phyloP scores from a whole-genome alignment of 805 yeast species.

The Wickerhamomyces bovis region DNA sequence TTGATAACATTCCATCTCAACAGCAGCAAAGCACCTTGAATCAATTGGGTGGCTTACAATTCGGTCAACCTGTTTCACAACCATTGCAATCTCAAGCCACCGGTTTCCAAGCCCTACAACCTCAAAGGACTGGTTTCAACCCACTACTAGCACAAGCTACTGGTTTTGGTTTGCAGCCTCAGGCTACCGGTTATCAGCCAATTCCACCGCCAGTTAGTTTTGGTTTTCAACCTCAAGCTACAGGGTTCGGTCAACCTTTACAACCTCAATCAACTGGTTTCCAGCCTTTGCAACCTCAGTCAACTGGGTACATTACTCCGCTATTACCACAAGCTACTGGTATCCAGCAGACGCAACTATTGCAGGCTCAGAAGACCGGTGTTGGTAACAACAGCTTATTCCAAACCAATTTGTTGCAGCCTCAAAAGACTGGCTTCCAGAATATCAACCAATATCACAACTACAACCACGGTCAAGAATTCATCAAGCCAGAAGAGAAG shows the following conservation, averaged over 20 bases:
- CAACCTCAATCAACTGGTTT: slow-evolving; percentile 35
- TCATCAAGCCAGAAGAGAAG: slow-evolving; percentile 84
- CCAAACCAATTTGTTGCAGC: slow-evolving; percentile 28
- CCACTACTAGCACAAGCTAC: slow-evolving; percentile 16
- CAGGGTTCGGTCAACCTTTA: slow-evolving; percentile 39
- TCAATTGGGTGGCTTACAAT: slow-evolving; percentile 31
- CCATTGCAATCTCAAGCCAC: slow-evolving; percentile 24
- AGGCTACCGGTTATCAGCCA: slow-evolving; percentile 21
- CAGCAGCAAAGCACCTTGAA: slow-evolving; percentile 25
- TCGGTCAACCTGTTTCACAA: slow-evolving; percentile 28
- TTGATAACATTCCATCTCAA: slow-evolving; percentile 29
- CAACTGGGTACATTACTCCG: slow-evolving; percentile 29
- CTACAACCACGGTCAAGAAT: slow-evolving; percentile 40
- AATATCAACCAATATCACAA: slow-evolving; percentile 24
- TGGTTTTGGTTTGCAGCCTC: slow-evolving; percentile 29
- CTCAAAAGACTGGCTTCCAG: slow-evolving; percentile 26
- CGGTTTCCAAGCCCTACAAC: slow-evolving; percentile 26
- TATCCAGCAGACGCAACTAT: slow-evolving; percentile 25
- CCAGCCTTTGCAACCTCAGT: slow-evolving; percentile 31
- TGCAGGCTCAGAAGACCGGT: slow-evolving; percentile 65
- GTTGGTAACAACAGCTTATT: slow-evolving; percentile 36
- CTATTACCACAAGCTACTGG: slow-evolving; percentile 29
- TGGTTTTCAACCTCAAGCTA: slow-evolving; percentile 20
- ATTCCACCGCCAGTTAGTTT: slow-evolving; percentile 9
- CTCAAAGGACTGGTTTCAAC: slow-evolving; percentile 31